phyloP scores from a whole-genome alignment of 371 early-diverging fungal genomes.

The Syncephalastrum monosporum region DNA sequence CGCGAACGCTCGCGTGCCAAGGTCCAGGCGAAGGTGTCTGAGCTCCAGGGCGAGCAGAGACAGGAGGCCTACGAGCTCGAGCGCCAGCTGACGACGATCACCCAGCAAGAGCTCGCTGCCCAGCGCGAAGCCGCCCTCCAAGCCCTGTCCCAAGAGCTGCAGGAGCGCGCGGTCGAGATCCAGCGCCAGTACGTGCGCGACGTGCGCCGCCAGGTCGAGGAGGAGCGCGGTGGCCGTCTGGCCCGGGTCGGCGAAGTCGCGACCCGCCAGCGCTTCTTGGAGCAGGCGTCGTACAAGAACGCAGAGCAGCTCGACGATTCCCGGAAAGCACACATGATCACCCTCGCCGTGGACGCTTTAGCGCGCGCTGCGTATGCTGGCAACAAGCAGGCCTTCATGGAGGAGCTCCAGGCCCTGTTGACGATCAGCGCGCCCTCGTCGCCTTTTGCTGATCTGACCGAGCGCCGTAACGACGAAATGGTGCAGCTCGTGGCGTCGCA shows the following conservation, averaged over 20 bases:
- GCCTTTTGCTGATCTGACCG: constrained; percentile 42
- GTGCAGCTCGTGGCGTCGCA: constrained; percentile 64
- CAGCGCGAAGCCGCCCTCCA: constrained; percentile 39
- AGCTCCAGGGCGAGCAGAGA: constrained; percentile 37
- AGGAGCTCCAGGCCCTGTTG: constrained; percentile 67
- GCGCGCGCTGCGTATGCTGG: constrained; percentile 44
- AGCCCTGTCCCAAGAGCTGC: constrained; percentile 40
- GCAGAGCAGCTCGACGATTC: constrained; percentile 59
- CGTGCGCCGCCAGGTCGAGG: constrained; percentile 80
- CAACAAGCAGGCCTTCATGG: constrained; percentile 57
- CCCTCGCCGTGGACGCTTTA: constrained; percentile 57
- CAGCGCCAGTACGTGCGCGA: constrained; percentile 63
- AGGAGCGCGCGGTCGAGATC: constrained; percentile 52
- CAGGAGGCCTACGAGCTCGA: constrained; percentile 30
- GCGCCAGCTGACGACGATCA: constrained; percentile 21
- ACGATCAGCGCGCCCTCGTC: constrained; percentile 27
- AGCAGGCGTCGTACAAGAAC: constrained; percentile 59
- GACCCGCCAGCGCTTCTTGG: constrained; percentile 71
- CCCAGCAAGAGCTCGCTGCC: constrained; percentile 35
- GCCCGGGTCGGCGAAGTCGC: constrained; percentile 76
- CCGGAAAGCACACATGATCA: constrained; percentile 55
- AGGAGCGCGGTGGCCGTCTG: constrained; percentile 88
- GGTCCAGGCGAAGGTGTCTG: constrained; percentile 37
- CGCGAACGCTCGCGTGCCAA: constrained; percentile 20
- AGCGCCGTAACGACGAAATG: constrained; percentile 64